Conservation (phyloP, 495 filamentous ascomycete species). For the Annulohypoxylon maeteangense region DNA sequence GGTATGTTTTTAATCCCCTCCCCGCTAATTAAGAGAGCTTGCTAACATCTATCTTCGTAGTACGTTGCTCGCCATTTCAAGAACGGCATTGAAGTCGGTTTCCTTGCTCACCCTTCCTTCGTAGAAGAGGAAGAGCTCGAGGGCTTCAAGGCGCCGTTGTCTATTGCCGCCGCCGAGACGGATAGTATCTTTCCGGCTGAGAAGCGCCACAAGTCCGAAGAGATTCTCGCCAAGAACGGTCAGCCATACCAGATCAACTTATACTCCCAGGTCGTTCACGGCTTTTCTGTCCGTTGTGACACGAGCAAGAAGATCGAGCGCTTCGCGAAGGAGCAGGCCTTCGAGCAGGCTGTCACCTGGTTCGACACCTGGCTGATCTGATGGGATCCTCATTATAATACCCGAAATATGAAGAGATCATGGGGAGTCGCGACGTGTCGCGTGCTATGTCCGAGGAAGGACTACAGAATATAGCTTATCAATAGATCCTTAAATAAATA, state of each 20-base stretch:
- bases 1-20: constrained; percentile 43
- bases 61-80: constrained; percentile 60
- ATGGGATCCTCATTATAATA: constrained; percentile 33
- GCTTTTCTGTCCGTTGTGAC: constrained; percentile 81
- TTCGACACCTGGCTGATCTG: constrained; percentile 67
- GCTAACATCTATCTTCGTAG: constrained; percentile 39
- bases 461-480: background rate
- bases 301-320: constrained; percentile 67
- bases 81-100: constrained; percentile 68
- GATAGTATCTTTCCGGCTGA: constrained; percentile 81
- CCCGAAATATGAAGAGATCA: constrained; percentile 12
- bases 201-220: constrained; percentile 70
- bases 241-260: constrained; percentile 84
- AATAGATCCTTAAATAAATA: background rate
- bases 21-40: background rate
- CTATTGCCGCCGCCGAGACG: constrained; percentile 81
- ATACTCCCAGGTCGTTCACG: constrained; percentile 79
- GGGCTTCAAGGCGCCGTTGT: constrained; percentile 74
- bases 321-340: constrained; percentile 88
- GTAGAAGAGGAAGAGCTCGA: constrained; percentile 79
- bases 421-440: background rate
- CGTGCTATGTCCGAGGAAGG: background rate
- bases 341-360: constrained; percentile 82
- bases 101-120: constrained; percentile 79
- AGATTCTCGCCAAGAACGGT: constrained; percentile 66